Conservation (phyloP, 192 early-diverging fungal genomes). For the Mortierella alpina region DNA sequence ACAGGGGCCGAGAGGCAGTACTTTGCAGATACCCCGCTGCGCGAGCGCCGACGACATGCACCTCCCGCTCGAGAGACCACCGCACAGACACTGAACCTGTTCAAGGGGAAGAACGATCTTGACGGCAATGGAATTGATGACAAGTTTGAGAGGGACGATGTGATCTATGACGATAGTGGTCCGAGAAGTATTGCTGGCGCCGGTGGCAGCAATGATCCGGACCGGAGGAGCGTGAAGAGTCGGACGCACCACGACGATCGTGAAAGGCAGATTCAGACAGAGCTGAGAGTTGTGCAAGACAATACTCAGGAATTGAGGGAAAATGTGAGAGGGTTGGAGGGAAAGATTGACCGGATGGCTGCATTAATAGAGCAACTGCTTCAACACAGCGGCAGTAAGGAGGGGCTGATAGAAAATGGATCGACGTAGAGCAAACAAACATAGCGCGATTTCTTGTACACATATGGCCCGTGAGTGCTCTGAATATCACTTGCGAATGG, state of each 20-base stretch:
- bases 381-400: neutral
- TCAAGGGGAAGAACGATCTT: neutral
- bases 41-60: too few relatives aligned
- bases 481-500: too few relatives aligned
- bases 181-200: neutral
- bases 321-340: conserved; percentile 8
- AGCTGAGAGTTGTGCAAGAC: neutral
- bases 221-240: neutral
- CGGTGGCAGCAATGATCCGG: neutral
- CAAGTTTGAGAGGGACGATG: conserved; percentile 13
- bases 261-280: neutral
- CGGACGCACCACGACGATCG: conserved; percentile 1
- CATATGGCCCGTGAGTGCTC: too few relatives aligned
- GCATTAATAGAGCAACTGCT: conserved; percentile 6
- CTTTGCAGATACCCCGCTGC: too few relatives aligned
- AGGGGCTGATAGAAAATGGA: too few relatives aligned
- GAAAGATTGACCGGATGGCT: conserved; percentile 7
- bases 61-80: too few relatives aligned
- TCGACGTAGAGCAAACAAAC: too few relatives aligned
- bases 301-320: conserved; percentile 1
- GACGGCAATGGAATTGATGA: conserved; percentile 9
- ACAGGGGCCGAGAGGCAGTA: too few relatives aligned
- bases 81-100: neutral
- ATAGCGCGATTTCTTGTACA: too few relatives aligned
- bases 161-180: neutral